Percentiles rank a stretch among this genome's conserved stretches.
Evolutionary conservation across 2,329 filamentous ascomycete species (phyloP).

Genomic region (Fusarium continuum): DNA sequence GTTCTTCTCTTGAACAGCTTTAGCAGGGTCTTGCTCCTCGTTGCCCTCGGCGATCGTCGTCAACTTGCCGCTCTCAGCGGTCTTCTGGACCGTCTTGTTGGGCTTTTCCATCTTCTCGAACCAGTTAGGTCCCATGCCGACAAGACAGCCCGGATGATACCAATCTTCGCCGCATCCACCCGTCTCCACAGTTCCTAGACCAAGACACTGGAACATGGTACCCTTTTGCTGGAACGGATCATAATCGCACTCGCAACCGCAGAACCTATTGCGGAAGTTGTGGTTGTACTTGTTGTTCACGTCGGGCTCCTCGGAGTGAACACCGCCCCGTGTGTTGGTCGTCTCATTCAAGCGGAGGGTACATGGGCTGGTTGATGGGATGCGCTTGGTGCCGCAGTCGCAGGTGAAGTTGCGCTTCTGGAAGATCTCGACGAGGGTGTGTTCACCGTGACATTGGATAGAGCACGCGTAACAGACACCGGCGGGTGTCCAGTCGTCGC

Average conservation of each 20-base stretch:
- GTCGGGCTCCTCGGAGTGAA: constrained; percentile 78
- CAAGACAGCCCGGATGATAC: constrained; percentile 94
- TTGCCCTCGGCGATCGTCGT: constrained; percentile 61
- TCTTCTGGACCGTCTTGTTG: constrained; percentile 42
- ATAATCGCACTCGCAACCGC: constrained; percentile 87
- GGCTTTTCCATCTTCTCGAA: constrained; percentile 61
- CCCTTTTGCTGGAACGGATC: constrained; percentile 89
- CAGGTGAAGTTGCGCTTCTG: constrained; percentile 95
- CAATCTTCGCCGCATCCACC: constrained; percentile 97
- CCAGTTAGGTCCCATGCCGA: constrained; percentile 81
- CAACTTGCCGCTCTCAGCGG: constrained; percentile 45
- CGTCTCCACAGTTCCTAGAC: constrained; percentile 79
- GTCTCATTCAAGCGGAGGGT: constrained; percentile 75
- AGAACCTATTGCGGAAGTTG: constrained; percentile 94
- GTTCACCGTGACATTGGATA: constrained; percentile 95
- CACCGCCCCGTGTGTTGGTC: constrained; percentile 79
- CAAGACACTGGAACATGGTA: constrained; percentile 98
- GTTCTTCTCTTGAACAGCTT: constrained; percentile 32
- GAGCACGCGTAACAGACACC: constrained; percentile 97
- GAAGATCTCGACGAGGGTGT: constrained; percentile 94
- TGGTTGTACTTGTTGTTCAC: constrained; percentile 90
- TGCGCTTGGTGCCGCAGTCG: constrained; percentile 90
- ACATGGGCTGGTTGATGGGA: constrained; percentile 77
- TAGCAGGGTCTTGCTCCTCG: constrained; percentile 45
- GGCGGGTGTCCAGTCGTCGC: constrained; percentile 66